These are phyloP conservation scores for Pinus taeda DNA, from an alignment of 75 land plant genomes.

Conservation along the genomic window DNA sequence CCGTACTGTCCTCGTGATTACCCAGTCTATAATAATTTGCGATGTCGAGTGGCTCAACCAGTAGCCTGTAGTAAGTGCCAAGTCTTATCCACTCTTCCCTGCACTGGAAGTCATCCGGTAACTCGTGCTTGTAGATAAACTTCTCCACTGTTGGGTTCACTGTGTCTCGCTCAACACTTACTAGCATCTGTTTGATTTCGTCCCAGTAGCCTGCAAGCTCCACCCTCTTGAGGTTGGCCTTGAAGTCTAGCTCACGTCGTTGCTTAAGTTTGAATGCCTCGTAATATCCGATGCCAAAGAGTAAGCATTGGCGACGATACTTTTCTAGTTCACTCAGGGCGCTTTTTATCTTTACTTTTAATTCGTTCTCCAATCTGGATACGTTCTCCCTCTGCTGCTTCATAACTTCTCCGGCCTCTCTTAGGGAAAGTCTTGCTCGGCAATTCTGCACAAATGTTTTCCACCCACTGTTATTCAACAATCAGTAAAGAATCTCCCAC, in stretches of 20 bases:
- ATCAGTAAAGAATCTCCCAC: no score
- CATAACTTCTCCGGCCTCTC: background rate
- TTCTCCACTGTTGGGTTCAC: no score
- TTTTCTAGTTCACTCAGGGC: slow-evolving; percentile 14
- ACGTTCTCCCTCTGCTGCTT: slow-evolving; percentile 17
- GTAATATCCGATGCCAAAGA: slow-evolving; percentile 44
- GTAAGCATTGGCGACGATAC: slow-evolving; percentile 21
- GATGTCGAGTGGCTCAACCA: slow-evolving; percentile 75
- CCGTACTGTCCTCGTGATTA: slow-evolving; percentile 45
- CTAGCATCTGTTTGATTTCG: slow-evolving; percentile 18
- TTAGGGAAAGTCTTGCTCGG: no score
- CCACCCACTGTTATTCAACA: no score
- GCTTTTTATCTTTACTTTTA: background rate
- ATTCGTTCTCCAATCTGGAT: slow-evolving; percentile 2
- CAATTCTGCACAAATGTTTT: no score
- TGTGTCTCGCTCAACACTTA: no score
- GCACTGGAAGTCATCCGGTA: slow-evolving; percentile 55
- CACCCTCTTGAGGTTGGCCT: slow-evolving; percentile 42
- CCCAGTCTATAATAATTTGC: slow-evolving; percentile 63
- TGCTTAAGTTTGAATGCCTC: slow-evolving; percentile 51
- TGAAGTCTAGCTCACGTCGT: slow-evolving; percentile 30
- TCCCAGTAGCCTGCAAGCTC: slow-evolving; percentile 59
- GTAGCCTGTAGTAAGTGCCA: slow-evolving; percentile 38
- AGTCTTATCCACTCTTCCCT: slow-evolving; percentile 39
- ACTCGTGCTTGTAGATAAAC: slow-evolving; percentile 7